phyloP scores from a whole-genome alignment of 225 moss, liverwort and hornwort species.

The Climacium dendroides region DNA sequence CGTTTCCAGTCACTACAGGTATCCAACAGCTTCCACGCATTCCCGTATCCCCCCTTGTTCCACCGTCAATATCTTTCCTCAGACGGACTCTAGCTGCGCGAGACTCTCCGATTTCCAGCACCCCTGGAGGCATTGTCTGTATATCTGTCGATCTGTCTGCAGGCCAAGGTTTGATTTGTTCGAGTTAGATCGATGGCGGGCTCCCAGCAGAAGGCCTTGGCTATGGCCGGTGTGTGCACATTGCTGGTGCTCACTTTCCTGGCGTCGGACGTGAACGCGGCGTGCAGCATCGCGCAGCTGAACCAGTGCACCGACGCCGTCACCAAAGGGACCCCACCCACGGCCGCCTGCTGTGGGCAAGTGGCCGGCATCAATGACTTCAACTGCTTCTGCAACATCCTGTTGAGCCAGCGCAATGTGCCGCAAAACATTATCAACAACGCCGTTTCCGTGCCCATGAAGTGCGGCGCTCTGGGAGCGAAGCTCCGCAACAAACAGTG shows the following conservation, averaged over 20 bases:
- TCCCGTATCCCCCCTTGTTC: no score
- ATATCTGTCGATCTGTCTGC: background rate
- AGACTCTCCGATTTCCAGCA: background rate
- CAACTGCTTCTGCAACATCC: conserved; percentile 8
- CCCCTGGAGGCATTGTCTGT: no score
- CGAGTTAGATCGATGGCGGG: background rate
- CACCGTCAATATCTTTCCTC: no score
- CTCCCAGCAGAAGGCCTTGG: background rate
- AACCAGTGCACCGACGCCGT: background rate
- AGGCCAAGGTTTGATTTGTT: background rate
- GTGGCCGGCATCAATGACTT: background rate
- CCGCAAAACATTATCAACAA: background rate
- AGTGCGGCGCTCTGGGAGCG: background rate
- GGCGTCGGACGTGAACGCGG: background rate
- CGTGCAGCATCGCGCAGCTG: background rate
- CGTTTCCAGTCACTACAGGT: background rate
- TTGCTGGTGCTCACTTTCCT: background rate
- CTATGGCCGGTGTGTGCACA: background rate
- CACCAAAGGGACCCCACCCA: background rate
- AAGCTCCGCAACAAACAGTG: background rate
- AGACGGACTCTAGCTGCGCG: no score
- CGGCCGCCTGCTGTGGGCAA: background rate
- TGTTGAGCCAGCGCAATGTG: background rate
- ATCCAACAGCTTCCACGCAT: background rate
- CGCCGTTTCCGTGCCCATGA: background rate